Conservation (phyloP, 768 basidiomycete species). For the Kwoniella heveanensis region DNA sequence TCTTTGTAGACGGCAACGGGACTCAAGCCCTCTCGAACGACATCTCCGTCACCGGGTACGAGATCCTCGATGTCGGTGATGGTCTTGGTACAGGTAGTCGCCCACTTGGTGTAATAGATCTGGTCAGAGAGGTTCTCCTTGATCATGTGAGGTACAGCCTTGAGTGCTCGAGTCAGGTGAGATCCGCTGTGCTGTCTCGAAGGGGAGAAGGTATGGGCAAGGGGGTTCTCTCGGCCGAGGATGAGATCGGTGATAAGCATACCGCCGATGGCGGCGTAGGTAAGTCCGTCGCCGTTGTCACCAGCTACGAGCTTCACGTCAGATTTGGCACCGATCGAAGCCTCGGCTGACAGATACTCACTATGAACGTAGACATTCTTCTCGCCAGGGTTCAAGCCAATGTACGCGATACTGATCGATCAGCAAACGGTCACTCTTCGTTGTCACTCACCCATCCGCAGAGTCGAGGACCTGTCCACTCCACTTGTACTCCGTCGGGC, state of each 20-base stretch:
- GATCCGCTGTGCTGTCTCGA: constrained; percentile 30
- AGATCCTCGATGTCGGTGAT: constrained; percentile 36
- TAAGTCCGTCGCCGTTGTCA: constrained; percentile 36
- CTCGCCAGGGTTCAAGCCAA: constrained; percentile 32
- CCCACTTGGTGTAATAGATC: constrained; percentile 33
- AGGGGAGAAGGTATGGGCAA: constrained; percentile 32
- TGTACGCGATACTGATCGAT: constrained; percentile 23
- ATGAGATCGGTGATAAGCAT: constrained; percentile 28
- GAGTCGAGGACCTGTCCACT: constrained; percentile 33
- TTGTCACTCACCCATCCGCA: constrained; percentile 24
- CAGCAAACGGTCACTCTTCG: not conserved
- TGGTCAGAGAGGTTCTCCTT: constrained; percentile 34
- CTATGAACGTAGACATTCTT: constrained; percentile 33
- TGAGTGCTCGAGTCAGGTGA: constrained; percentile 19
- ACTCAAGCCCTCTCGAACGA: constrained; percentile 28
- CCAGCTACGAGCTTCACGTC: constrained; percentile 19
- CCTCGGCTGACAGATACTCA: constrained; percentile 3
- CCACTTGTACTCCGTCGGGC: constrained; percentile 31
- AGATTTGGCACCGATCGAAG: not conserved
- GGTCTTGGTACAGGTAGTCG: constrained; percentile 29
- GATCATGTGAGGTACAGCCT: constrained; percentile 25
- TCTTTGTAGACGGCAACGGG: constrained; percentile 36
- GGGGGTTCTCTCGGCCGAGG: constrained; percentile 24
- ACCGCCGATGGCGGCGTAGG: constrained; percentile 35
- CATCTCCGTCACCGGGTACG: constrained; percentile 32